A percentile compares a stretch with the other conserved stretches of the same genome.
phyloP scores from a whole-genome alignment of 441 rosid genomes.

The Populus hybrid region DNA sequence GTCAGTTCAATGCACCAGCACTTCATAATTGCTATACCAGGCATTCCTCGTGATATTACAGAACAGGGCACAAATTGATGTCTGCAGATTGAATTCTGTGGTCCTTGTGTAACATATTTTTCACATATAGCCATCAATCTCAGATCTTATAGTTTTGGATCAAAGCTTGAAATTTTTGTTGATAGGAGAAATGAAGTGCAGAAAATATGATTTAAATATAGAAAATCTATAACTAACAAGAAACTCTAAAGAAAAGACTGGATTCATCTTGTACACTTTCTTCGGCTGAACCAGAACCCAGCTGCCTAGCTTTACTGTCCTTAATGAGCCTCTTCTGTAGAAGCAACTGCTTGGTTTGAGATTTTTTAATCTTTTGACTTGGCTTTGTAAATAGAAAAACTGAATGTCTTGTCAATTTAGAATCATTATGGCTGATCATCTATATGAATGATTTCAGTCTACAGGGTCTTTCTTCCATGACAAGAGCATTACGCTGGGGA shows the following conservation, averaged over 20 bases:
- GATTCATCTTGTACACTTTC: too few relatives aligned
- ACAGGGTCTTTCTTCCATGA: slow-evolving; percentile 88
- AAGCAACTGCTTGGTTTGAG: not conserved
- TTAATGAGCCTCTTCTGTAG: too few relatives aligned
- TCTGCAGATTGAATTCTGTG: not conserved
- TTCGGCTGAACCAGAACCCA: too few relatives aligned
- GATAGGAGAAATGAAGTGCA: not conserved
- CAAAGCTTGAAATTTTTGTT: not conserved
- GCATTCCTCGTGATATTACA: not conserved
- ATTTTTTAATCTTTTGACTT: not conserved
- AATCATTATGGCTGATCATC: not conserved
- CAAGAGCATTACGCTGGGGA: slow-evolving; percentile 72
- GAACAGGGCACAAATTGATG: not conserved
- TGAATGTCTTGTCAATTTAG: not conserved
- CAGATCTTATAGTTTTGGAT: not conserved
- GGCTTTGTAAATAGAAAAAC: not conserved
- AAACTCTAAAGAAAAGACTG: too few relatives aligned
- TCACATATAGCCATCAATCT: not conserved
- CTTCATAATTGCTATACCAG: not conserved
- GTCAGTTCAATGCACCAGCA: slow-evolving; percentile 1
- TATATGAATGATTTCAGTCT: slow-evolving; percentile 41
- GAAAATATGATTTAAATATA: not conserved
- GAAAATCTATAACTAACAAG: too few relatives aligned
- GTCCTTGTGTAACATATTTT: not conserved
- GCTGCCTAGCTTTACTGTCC: too few relatives aligned